Evolutionary conservation across 2,329 filamentous ascomycete genomes (phyloP), one percentile per base, ranked within the genome.

Genomic region (Aspergillus sp.): DNA sequence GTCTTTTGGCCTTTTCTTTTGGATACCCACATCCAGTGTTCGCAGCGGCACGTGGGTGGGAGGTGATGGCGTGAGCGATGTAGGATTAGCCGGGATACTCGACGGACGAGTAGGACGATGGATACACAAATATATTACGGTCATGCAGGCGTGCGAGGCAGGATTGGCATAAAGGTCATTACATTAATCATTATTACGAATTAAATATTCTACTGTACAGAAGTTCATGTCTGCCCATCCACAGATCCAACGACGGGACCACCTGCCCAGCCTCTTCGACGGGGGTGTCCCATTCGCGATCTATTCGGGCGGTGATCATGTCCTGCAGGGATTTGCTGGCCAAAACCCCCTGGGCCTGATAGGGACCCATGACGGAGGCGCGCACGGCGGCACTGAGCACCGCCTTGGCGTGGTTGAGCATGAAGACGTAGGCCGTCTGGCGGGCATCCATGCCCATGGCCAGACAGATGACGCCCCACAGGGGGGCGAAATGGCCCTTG

Each of bases 161-260:
- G 51, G 57, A 59, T 56, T 41, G 50, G 57, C 41, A 60, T 59
- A 58, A 63, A 49, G 57, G 63, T 62, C 61, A 32, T 56, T 21
- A 38, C 14, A 38, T 38, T 38, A n/a, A 38, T 38, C 34, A 38
- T 32, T 31, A 38, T 73, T 62, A 86, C 47, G 84, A 86, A 70
- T 87, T 87, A 67, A 87, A 87, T 52, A 87, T 87, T 55, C 84
- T 75, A 62, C 82, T 85, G 67, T 87, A 87, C 38, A 87, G 69
- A 64, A 85, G 72, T 69, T 87, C 84, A 67, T 87, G 84, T 58
- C 84, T 75, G 1, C 84, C 84, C 51, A 85, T 76, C 84, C 84
- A 87, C 6, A 87, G 65, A 73, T 87, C 84, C 70, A 86, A 75
- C 10, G 77, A 74, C 2, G 84, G 83, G n/a, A 85, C 81, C 34